Evolutionary conservation across 2,329 filamentous ascomycete genomes (phyloP).

Genomic region (Pseudogymnoascus sp.): DNA sequence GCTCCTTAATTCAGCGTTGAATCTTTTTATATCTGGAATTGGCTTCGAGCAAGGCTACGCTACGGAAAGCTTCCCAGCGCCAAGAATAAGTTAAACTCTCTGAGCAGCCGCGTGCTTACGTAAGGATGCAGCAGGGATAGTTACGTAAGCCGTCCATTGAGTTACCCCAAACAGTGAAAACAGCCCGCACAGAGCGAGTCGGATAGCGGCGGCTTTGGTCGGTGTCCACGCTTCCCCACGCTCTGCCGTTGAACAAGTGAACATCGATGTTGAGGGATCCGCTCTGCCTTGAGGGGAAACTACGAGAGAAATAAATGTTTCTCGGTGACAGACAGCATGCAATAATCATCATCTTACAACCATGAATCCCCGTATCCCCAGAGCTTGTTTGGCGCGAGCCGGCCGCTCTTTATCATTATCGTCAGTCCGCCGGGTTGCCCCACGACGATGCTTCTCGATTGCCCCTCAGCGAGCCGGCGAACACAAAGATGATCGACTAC

Average conservation of each 20-base stretch:
- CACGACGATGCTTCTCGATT: slow-evolving; percentile 5
- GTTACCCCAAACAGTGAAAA: neutral
- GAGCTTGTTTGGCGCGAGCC: slow-evolving; percentile 8
- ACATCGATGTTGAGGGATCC: slow-evolving; percentile 6
- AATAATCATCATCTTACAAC: slow-evolving; percentile 8
- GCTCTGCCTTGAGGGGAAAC: slow-evolving; percentile 10
- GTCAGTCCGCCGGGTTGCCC: slow-evolving; percentile 4
- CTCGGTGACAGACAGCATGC: slow-evolving; percentile 3
- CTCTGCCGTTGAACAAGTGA: slow-evolving; percentile 3
- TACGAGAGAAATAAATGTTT: slow-evolving; percentile 7
- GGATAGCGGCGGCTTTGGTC: slow-evolving; percentile 6
- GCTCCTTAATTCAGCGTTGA: slow-evolving; percentile 6
- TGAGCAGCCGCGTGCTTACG: neutral
- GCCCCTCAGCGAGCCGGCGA: neutral
- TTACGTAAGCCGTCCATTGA: slow-evolving; percentile 6
- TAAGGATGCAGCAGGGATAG: neutral
- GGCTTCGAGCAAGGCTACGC: slow-evolving; percentile 7
- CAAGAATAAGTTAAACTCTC: neutral
- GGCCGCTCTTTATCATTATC: slow-evolving; percentile 7
- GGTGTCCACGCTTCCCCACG: slow-evolving; percentile 8
- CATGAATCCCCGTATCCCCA: slow-evolving; percentile 3
- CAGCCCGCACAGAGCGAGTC: neutral
- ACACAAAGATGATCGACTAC: slow-evolving; percentile 24
- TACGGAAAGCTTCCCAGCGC: slow-evolving; percentile 5
- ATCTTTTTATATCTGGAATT: slow-evolving; percentile 1